Evolutionary conservation across 352 stramenopile genomes (phyloP), one percentile per base, ranked within the genome.

Genomic region (Blastocystis sp.): DNA sequence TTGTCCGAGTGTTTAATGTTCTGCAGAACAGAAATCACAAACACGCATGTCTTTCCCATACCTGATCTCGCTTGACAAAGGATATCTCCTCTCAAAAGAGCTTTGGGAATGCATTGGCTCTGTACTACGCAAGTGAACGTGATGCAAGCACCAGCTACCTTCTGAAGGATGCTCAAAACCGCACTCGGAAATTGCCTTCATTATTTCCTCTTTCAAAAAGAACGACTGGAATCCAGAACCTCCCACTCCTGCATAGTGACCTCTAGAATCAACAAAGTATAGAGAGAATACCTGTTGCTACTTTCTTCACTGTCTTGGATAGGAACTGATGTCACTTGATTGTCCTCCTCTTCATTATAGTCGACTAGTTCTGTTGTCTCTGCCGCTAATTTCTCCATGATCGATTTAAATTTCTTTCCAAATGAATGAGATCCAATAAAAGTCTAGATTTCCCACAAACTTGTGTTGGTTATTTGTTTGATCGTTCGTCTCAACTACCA

Each of bases 41-140:
- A 99, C 50, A 99, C 97, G 64, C 97, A 97, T 0, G 98, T 99
- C 93, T 99, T 99, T 90, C 98, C 98, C 97, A 99, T 99, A 92
- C 98, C 98, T 62, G 96, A 98, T 94, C 99, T 99, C 87, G 98
- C 97, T 92, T 99, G 98, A 93, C 97, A 99, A 92, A 99, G 96
- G 90, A 99, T 98, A 92, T 99, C 98, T 93, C 98, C 98, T 62
- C 97, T 97, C 26, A 99, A 93, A 68, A 99, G 95, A 53, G 97
- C 97, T 91, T 99, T 96, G 26, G 97, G 97, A 91, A 99, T 99
- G 90, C 96, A 99, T 93, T 99, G 97, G 91, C 99, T 96, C 92
- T 98, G 96, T 73, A 98, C 96, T 97, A 90, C 37, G 70, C 11
- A 90, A 45, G 18, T 54, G 62, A 13, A 39, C 50, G 69, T 47